A percentile compares a stretch with the other conserved stretches of the same genome.
Evolutionary conservation across 1,284 basidiomycete genomes (phyloP).

Genomic region (Athelia psychrophila): DNA sequence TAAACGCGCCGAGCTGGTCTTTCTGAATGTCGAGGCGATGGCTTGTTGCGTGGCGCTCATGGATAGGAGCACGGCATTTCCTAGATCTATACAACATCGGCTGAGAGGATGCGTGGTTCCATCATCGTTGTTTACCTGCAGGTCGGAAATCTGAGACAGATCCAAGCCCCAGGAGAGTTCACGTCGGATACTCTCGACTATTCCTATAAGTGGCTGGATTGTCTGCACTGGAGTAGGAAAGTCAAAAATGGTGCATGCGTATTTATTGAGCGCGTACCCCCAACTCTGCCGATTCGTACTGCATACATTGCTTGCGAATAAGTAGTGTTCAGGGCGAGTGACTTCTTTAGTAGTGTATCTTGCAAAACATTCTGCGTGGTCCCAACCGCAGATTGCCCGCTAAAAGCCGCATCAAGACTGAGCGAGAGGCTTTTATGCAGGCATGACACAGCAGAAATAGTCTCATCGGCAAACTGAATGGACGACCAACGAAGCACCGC

Average conservation of each 20-base stretch:
- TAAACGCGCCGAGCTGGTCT: constrained; percentile 14
- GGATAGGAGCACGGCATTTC: constrained; percentile 31
- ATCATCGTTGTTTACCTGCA: constrained; percentile 9
- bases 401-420: constrained; percentile 28
- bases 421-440: constrained; percentile 33
- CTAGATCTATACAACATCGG: constrained; percentile 30
- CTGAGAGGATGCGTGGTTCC: constrained; percentile 24
- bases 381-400: constrained; percentile 10
- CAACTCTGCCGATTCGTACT: constrained; percentile 41
- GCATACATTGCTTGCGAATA: constrained; percentile 49
- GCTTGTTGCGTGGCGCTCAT: constrained; percentile 32
- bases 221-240: constrained; percentile 33
- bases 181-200: constrained; percentile 41
- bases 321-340: constrained; percentile 37
- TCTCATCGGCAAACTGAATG: constrained; percentile 40
- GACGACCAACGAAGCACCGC: constrained; percentile 39
- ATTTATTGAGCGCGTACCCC: constrained; percentile 27
- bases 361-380: constrained; percentile 17
- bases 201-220: constrained; percentile 42
- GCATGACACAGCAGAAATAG: constrained; percentile 31
- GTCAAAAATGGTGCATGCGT: background rate
- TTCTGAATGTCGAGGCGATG: constrained; percentile 33
- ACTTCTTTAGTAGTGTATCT: constrained; percentile 30
- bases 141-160: constrained; percentile 14
- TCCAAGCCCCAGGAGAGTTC: constrained; percentile 46